Base-by-base conservation (phyloP, 225 moss, liverwort and hornwort genomes). In the Thuidium tamariscinum region DNA sequence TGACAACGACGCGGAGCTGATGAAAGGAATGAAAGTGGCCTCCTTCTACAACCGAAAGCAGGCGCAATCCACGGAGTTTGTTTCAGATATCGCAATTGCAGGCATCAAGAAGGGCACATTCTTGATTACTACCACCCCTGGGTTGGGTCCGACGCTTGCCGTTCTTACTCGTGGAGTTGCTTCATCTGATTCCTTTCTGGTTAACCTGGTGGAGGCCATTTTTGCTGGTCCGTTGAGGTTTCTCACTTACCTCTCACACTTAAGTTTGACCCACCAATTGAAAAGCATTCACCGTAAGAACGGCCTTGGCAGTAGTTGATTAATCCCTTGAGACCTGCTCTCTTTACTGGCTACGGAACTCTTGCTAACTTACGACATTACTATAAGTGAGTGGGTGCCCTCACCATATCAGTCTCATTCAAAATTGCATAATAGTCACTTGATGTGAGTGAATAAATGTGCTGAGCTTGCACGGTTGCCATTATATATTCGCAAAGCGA, bases 121-220 rank as follows among this genome's bases (percentile, higher is more conserved):
- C 77, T 89, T 96, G 71, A 93, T 94, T 37, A 96, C 97, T 15
- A 95, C 95, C 69, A 96, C 96, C 57, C 91, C 95, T 34, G 91
- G 92, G 75, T 79, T 99, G 55, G 99, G 99, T 74, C 87, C 92
- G 7, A 82, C 91, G 15, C 88, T 96, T 32, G 88, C 92, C 42
- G 34, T 94, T 82, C 91, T 99, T 65, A 92, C 94, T 55, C 92
- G 99, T 21, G 99, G 99, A n/a, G 93, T 95, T 87, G 89, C 94
- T 42, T 96, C 99, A 34, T 92, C 93, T 57, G 97, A 99, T 42
- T 95, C 94, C 55, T 81, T 98, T 56, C 71, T 94, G 17, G 79
- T 87, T 73, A 94, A 91, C 61, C 46, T 94, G 56, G 36, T 92
- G 51, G 94, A 94, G 88, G 89, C 94, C 36, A 23, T 91, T 85